Percentiles rank a stretch among this genome's conserved stretches.
These are phyloP conservation scores for Neurospora discreta DNA, from an alignment of 495 filamentous ascomycete species.

Conservation along the genomic window DNA sequence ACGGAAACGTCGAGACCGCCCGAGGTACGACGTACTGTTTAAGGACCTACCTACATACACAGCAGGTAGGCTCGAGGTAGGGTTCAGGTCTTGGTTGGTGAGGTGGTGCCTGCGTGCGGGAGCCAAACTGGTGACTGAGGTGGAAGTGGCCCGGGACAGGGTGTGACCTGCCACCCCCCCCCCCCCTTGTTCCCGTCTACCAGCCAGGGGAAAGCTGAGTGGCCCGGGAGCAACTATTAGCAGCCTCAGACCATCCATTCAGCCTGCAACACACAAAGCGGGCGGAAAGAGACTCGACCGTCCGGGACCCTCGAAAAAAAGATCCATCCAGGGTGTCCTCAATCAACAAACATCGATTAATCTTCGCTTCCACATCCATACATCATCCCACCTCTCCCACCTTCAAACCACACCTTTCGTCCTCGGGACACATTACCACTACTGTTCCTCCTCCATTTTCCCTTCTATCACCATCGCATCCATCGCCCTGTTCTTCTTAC, in stretches of 20 bases:
- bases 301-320: slow-evolving; percentile 1
- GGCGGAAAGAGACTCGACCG: background rate
- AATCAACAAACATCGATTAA: background rate
- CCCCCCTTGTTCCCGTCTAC: background rate
- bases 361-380: background rate
- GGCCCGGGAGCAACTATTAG: background rate
- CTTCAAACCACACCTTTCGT: background rate
- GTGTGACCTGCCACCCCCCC: background rate
- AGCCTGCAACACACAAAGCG: background rate
- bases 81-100: background rate
- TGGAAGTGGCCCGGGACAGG: background rate
- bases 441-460: background rate
- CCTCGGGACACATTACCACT: background rate
- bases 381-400: background rate
- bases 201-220: background rate
- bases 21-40: background rate
- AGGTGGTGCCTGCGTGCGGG: background rate
- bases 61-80: no score
- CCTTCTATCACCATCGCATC: background rate
- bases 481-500: background rate
- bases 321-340: slow-evolving; percentile 10
- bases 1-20: background rate
- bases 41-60: no score
- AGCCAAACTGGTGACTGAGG: background rate
- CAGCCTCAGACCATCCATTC: background rate